Evolutionary conservation across 1,284 basidiomycete species (phyloP), one percentile per base, ranked within the genome.

Genomic region (Sanghuangporus weigelae): DNA sequence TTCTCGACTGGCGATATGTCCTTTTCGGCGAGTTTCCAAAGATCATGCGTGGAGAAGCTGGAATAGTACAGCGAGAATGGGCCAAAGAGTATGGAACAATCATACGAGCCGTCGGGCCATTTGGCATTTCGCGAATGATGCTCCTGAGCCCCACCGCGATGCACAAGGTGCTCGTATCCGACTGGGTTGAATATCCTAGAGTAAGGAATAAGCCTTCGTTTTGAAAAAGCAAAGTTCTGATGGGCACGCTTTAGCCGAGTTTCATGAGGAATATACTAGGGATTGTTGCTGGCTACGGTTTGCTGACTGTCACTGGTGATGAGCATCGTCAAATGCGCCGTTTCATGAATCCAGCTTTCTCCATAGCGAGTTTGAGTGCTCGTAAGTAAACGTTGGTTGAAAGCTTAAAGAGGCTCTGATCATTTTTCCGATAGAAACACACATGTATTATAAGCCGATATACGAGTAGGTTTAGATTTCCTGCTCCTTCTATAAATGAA

Each of bases 341-440:
- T 65, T 75, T 73, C 2, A 79, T 82, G 79, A 81, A 81, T 64
- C 80, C 80, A 2, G 80, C 81, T 0, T 82, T 82, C 66, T 79
- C 80, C 0, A 71, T 81, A 40, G 69, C 75, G 0, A 81, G 77
- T 65, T 72, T 82, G 38, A 77, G 76, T 65, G 75, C 78, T 59
- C 79, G 80, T 81, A 65, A 59, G 81, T 77, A 35, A 11, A 23
- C 26, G 54, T 11, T 49, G 42, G 10, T n/a, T 23, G 55, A 23
- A n/a, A 26, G 26, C 26, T 11, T 7, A 7, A 38, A 36, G 6
- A 14, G 16, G 31, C 4, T 16, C 53, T n/a, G 19, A 31, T 7
- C 11, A 36, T 38, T 35, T 35, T 23, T 11, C 16, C 14, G 23
- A 16, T 63, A 83, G 80, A 83, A 68, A 79, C 74, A 35, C 77